Evolutionary conservation across 1,284 basidiomycete genomes (phyloP).

Genomic region (Rhodofomes roseus): DNA sequence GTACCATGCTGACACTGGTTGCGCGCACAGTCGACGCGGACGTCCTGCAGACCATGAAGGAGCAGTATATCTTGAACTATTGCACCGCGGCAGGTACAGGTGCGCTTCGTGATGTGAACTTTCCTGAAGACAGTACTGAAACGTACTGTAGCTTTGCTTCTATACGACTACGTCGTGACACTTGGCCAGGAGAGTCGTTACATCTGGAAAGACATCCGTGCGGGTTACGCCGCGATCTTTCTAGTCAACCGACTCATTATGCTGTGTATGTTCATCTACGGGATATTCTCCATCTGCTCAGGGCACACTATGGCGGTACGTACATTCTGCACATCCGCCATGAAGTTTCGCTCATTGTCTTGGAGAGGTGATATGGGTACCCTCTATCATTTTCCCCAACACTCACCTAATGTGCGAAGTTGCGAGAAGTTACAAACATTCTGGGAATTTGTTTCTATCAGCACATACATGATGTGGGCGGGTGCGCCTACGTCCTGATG

Average conservation of each 20-base stretch:
- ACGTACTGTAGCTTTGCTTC: background rate
- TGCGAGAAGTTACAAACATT: background rate
- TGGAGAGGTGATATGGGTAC: background rate
- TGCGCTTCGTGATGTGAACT: background rate
- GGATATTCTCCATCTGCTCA: background rate
- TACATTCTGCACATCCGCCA: background rate
- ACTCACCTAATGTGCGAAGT: background rate
- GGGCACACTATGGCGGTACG: background rate
- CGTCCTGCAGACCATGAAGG: background rate
- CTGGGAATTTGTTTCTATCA: background rate
- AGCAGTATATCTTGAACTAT: background rate
- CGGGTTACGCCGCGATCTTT: background rate
- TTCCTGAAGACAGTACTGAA: background rate
- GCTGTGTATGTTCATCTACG: background rate
- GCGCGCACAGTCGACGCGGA: background rate
- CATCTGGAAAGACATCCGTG: background rate
- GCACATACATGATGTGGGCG: background rate
- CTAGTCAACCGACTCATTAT: background rate
- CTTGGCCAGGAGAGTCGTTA: background rate
- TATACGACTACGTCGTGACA: background rate
- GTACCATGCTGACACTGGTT: background rate
- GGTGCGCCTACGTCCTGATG: background rate
- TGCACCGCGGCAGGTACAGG: background rate
- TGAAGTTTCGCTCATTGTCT: background rate
- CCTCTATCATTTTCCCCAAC: background rate